Conservation (phyloP, 306 rosid species). For the Acacia confusa region DNA sequence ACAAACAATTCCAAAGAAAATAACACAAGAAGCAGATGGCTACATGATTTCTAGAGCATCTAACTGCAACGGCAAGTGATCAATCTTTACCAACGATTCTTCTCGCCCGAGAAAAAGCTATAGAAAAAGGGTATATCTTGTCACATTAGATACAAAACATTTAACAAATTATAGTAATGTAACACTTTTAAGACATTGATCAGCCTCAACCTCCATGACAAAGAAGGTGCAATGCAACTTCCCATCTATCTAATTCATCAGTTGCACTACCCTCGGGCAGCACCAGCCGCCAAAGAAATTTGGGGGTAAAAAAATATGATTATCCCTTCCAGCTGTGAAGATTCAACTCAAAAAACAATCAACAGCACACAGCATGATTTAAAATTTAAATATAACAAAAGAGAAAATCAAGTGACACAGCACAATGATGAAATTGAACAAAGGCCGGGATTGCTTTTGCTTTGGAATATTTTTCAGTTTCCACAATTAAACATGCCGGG, state of each 20-base stretch:
- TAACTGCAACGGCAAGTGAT: neutral
- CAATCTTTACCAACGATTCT: neutral
- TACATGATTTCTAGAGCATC: neutral
- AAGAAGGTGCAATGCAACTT: slow-evolving; percentile 5
- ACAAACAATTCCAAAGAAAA: neutral
- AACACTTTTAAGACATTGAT: neutral
- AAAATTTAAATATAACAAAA: slow-evolving; percentile 38
- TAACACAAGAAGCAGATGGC: neutral
- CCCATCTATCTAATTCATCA: slow-evolving; percentile 16
- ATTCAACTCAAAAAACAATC: slow-evolving; percentile 52
- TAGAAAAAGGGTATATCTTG: neutral
- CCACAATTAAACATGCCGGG: slow-evolving; percentile 52
- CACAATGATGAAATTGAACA: slow-evolving; percentile 41
- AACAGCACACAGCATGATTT: slow-evolving; percentile 62
- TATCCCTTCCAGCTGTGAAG: slow-evolving; percentile 48
- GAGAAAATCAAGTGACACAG: slow-evolving; percentile 53
- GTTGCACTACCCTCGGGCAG: neutral
- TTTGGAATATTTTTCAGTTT: slow-evolving; percentile 15
- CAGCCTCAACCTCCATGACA: slow-evolving; percentile 9
- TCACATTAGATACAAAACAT: slow-evolving; percentile 22
- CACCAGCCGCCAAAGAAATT: slow-evolving; percentile 2
- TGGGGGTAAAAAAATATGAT: slow-evolving; percentile 6
- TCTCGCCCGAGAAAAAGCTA: neutral
- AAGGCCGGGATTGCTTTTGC: slow-evolving; percentile 31
- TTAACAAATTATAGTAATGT: neutral